Evolutionary conservation across 2,329 filamentous ascomycete genomes (phyloP), one percentile per base, ranked within the genome.

Genomic region (Alternaria tenuissima): DNA sequence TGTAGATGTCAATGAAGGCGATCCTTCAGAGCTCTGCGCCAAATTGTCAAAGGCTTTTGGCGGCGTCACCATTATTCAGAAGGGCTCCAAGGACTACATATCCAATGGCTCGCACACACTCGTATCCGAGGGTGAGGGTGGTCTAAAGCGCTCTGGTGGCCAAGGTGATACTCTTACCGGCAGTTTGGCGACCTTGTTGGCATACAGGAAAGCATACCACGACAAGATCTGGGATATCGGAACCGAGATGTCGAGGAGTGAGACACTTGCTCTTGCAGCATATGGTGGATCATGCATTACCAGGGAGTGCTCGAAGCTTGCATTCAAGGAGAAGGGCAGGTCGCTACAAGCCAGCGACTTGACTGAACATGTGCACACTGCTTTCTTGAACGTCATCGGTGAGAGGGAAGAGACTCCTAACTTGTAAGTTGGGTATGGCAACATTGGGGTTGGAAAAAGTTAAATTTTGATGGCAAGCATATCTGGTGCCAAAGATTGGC

Each of bases 161-260:
- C 95, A 99, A 80, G 95, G 95, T 2, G 95, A 99, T 80, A 98
- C 95, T 4, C 82, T 99, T 66, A 98, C 95, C 0, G 95, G 95
- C 1, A 89, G 89, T 34, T 82, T 99, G 66, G 95, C 91, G 1
- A 98, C 95, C 4, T 88, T 99, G 67, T 80, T 98, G 65, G 94
- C 88, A 1, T 99, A 94, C 89, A 86, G 94, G 62, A 89, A 89
- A 76, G 93, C 93, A 22, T 99, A 99, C 78, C 83, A 93, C 55
- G 91, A 97, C 59, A 84, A 85, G 28, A 79, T 97, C 4, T 98
- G 94, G 94, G 88, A 85, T 24, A 82, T 84, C 66, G 82, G 81
- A 11, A 78, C 79, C 24, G 80, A 83, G 60, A 82, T 93, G 81
- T 83, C 81, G 14, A 79, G 82, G 12, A 78, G 80, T 7, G 88